Base-by-base conservation (phyloP, 2,329 filamentous ascomycete species). In the Herpotrichia juniperi region DNA sequence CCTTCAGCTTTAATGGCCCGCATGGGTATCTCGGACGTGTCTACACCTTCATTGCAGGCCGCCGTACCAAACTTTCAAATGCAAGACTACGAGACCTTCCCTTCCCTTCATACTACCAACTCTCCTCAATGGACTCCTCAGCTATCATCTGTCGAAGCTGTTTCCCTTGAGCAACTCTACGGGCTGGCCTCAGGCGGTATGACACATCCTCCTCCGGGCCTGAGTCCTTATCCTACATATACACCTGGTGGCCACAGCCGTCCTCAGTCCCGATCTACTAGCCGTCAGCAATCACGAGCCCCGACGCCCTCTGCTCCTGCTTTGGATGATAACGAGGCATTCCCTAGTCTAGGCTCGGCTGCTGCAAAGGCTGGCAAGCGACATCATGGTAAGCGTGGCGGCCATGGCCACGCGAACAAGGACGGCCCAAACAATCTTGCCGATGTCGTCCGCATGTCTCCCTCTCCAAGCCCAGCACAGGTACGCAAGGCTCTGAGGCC, bases 401-500 rank as follows among this genome's bases (percentile, higher is more conserved):
- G 90, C 0, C 91, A 96, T 69, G 87, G 88, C 16, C 76, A 79
- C 54, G 68, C 72, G 10, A 88, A 84, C 54, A 80, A 78, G 30
- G 72, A 82, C 24, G 60, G 51, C 6, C 87, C 91, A 1, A 91
- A 86, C 65, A 96, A 91, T 17, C 79, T 99, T 46, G 93, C 93
- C 30, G 94, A 97, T 74, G 89, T 97, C 51, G 92, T 97, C 51
- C 94, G 93, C 71, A 96, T 96, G 90, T 90, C 91, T 4, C 92
- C 93, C 0, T 92, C 91, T 7, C 91, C 92, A n/a, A 82, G 81
- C 1, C 86, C 89, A 44, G 77, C 79, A 7, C 81, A 81, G 39
- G 83, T 80, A 62, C 83, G 80, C 59, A 86, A 82, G 57, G 84
- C 84, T 32, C 68, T 82, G 56, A 87, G 84, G 30, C 81, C 87